Percentiles rank a stretch among this genome's conserved stretches.
Conservation (phyloP, 2,329 filamentous ascomycete genomes). For the Fusarium buharicum region DNA sequence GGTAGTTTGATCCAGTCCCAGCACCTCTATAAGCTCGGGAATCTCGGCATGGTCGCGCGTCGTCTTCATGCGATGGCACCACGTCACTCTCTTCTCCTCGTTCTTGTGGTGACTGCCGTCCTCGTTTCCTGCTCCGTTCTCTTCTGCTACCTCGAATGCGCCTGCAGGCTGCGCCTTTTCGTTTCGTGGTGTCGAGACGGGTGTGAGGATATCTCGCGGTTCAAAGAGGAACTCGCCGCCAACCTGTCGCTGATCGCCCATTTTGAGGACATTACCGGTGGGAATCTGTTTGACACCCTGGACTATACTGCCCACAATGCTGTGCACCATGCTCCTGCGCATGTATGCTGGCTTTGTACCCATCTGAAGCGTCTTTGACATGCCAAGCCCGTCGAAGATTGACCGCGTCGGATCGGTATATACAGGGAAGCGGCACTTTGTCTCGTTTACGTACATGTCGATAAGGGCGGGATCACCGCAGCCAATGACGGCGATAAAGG, state of each 20-base stretch:
- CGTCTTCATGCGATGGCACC: slow-evolving; percentile 85
- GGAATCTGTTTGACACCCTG: slow-evolving; percentile 70
- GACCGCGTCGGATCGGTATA: slow-evolving; percentile 78
- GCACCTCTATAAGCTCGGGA: slow-evolving; percentile 69
- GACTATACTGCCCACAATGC: slow-evolving; percentile 62
- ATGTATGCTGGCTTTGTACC: slow-evolving; percentile 73
- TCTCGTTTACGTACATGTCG: slow-evolving; percentile 70
- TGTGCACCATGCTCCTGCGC: slow-evolving; percentile 62
- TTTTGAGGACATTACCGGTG: slow-evolving; percentile 68
- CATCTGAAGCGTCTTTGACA: slow-evolving; percentile 71
- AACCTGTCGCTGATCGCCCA: slow-evolving; percentile 74
- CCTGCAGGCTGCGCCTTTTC: slow-evolving; percentile 44
- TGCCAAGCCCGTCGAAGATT: slow-evolving; percentile 74
- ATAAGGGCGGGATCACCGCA: slow-evolving; percentile 77
- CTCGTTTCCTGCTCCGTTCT: slow-evolving; percentile 4
- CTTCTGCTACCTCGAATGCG: slow-evolving; percentile 33
- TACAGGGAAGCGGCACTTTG: slow-evolving; percentile 75
- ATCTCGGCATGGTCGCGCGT: slow-evolving; percentile 83
- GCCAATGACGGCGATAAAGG: slow-evolving; percentile 75
- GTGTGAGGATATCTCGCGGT: slow-evolving; percentile 57
- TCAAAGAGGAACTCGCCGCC: slow-evolving; percentile 85
- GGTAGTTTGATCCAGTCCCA: slow-evolving; percentile 62
- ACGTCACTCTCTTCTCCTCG: slow-evolving; percentile 72
- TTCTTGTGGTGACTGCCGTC: slow-evolving; percentile 32
- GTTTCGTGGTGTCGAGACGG: slow-evolving; percentile 56